Conservation (phyloP, 2,329 filamentous ascomycete species). For the Alternaria atra region DNA sequence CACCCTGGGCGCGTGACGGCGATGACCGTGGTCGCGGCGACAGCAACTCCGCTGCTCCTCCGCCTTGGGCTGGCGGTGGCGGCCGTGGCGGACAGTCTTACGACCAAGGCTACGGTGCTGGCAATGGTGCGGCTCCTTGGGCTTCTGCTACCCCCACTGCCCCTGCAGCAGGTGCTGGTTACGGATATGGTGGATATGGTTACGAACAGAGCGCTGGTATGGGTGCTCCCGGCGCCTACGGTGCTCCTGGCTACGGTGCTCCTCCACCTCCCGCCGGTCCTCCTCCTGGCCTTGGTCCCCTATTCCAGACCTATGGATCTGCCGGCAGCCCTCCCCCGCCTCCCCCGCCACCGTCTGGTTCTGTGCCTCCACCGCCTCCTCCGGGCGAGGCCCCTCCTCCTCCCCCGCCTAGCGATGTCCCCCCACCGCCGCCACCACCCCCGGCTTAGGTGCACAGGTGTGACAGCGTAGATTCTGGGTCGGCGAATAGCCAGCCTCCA, state of each 20-base stretch:
- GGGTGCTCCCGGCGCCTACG: constrained; percentile 52
- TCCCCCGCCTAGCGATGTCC: constrained; percentile 67
- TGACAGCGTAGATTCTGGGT: constrained; percentile 5
- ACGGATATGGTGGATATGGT: constrained; percentile 56
- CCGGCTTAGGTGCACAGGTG: constrained; percentile 28
- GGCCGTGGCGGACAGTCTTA: constrained; percentile 45
- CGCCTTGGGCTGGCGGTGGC: constrained; percentile 52
- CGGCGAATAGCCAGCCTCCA: neutral
- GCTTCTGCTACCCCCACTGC: constrained; percentile 52
- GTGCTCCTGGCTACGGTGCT: constrained; percentile 54
- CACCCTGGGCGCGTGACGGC: constrained; percentile 71
- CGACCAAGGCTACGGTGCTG: constrained; percentile 36
- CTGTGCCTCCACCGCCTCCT: constrained; percentile 69
- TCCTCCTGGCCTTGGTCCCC: constrained; percentile 66
- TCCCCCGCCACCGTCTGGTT: constrained; percentile 67
- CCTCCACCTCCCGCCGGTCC: constrained; percentile 56
- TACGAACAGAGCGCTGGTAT: constrained; percentile 40
- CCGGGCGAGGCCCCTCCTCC: constrained; percentile 61
- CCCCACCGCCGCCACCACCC: constrained; percentile 59
- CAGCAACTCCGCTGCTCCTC: constrained; percentile 49
- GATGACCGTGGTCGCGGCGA: constrained; percentile 54
- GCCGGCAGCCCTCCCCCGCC: constrained; percentile 66
- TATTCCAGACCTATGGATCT: constrained; percentile 72
- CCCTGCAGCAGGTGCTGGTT: constrained; percentile 39
- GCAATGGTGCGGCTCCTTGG: constrained; percentile 49